Percentiles rank a stretch among this genome's conserved stretches.
Conservation (phyloP, 2,329 filamentous ascomycete genomes). For the Ceratocystis variospora region DNA sequence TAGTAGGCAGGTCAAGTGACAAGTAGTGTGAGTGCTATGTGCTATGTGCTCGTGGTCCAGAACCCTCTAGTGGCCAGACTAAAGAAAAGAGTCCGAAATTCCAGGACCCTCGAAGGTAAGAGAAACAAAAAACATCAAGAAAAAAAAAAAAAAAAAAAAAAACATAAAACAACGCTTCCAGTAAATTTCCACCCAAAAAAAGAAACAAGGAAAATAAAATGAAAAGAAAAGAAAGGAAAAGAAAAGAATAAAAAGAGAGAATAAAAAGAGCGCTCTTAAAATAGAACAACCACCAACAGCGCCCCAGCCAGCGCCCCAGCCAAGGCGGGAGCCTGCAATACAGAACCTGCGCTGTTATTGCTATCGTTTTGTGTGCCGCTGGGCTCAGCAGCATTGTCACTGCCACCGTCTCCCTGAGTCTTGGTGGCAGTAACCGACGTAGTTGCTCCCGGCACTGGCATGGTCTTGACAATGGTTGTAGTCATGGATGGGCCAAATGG, state of each 20-base stretch:
- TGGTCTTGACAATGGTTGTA: constrained; percentile 25
- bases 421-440: background rate
- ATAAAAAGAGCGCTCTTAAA: background rate
- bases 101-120: background rate
- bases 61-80: background rate
- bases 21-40: too few species aligned
- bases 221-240: background rate
- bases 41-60: background rate
- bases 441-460: constrained; percentile 25
- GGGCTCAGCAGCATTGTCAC: constrained; percentile 21
- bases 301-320: background rate
- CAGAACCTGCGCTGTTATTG: background rate
- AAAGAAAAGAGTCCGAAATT: background rate
- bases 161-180: constrained; percentile 5
- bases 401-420: constrained; percentile 15
- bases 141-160: background rate
- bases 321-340: background rate
- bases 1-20: too few species aligned
- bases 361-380: background rate
- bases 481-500: constrained; percentile 33
- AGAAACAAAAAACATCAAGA: background rate
- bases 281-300: constrained; percentile 1
- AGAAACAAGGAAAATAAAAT: background rate
- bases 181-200: background rate
- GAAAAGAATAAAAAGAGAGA: background rate